Base-by-base conservation (phyloP, 495 filamentous ascomycete species). In the Rhizodiscina lignyota region DNA sequence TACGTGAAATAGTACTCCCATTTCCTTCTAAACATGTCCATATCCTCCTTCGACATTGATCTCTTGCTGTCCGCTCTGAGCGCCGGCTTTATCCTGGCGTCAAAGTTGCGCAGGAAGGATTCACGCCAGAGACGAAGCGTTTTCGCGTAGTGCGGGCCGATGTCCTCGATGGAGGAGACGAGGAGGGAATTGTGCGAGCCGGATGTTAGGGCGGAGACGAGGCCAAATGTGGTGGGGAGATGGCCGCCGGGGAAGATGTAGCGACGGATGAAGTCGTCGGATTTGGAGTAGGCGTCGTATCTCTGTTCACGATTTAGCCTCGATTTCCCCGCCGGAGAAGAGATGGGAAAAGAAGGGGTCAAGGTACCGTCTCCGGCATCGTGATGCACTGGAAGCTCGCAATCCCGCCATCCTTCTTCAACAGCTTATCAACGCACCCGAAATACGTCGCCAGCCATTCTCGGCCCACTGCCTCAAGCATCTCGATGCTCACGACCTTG, bases 1-100 rank as follows among this genome's bases (percentile, higher is more conserved):
- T 81, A 83, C 6, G 66, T 56, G 48, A 81, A 81, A 47, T 81
- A 83, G 43, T 81, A 82, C 59, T 77, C 61, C 78, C 76, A 83
- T 50, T 78, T 80, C 38, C 70, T 63, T 40, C 65, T 58, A 43
- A 80, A 81, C 0, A 79, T 55, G 18, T 77, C 67, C 3, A 77
- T 59, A 30, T 72, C 74, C 23, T 57, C 58, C 18, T 66, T 53
- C 8, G 58, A 62, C 66, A 76, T 72, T 1, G 51, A 55, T n/a
- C n/a, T n/a, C 1, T 58, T 56, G 38, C 77, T 63, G 38, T 72
- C 63, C 23, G 31, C 26, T 39, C 61, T 47, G 21, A 78, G 49
- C 12, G 72, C 68, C 20, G 66, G 64, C 24, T 58, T 51, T 35
- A 82, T 78, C 38, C 43, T 43, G 5, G 44, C 49, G 11, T 74